Evolutionary conservation across 768 basidiomycete genomes (phyloP), one percentile per base, ranked within the genome.

Genomic region (Lanmaoa pseudosensibilis): DNA sequence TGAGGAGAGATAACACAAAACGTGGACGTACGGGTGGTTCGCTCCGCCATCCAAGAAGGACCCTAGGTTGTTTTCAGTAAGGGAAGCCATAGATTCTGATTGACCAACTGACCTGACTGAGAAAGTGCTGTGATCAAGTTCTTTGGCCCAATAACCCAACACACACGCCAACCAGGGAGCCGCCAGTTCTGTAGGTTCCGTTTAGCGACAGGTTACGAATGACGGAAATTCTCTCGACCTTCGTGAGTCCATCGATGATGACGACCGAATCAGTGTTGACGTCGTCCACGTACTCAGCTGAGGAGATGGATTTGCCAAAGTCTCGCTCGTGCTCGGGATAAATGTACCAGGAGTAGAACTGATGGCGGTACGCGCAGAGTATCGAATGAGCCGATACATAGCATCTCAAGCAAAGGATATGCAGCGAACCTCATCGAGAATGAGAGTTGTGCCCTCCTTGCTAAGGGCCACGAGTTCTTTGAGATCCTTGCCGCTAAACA

Each of bases 341-440:
- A 52, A 93, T 87, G 70, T 96, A 95, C 92, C 94, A 96, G 11
- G 90, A 92, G 68, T 97, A 96, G 73, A 95, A 94, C 87, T 95
- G 60, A 41, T 18, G 11, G 19, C 18, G 30, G 19, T 15, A 4
- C 2, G 16, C 15, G 33, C 4, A 23, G 12, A 36, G 27, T n/a
- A 15, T 34, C 12, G n/a, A 33, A 46, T 52, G 46, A 47, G 44
- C 19, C 18, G 32, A 32, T 41, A 25, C 39, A 23, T 34, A 27
- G 19, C 13, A 34, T 23, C 43, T 32, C 44, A 49, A 30, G 16
- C 4, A 43, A 49, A 36, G 41, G 33, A 53, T n/a, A n/a, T 38
- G 34, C 15, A 32, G 43, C 70, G 36, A 62, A 88, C 90, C 79
- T 93, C 91, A 67, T 93, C 91, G 33, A 93, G 80, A 61, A 93